phyloP scores from a whole-genome alignment of 1,139 yeast species.

The Blastobotrys elegans region DNA sequence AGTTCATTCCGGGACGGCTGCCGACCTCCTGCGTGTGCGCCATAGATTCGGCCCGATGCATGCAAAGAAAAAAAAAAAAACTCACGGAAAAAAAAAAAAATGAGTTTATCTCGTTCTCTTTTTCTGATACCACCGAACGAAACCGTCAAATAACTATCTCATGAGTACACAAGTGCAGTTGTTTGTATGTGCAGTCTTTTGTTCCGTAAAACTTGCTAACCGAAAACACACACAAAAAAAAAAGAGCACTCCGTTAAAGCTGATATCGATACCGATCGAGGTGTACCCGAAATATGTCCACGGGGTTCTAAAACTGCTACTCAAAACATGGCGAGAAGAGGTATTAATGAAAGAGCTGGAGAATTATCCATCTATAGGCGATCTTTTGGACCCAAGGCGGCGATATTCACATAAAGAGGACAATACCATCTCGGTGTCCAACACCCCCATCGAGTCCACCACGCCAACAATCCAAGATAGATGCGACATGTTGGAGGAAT shows the following conservation, averaged over 20 bases:
- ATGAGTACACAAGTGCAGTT: constrained; percentile 29
- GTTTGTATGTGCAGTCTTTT: constrained; percentile 22
- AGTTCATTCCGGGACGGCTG: no score
- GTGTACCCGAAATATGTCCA: constrained; percentile 27
- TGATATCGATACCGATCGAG: constrained; percentile 30
- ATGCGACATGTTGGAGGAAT: constrained; percentile 28
- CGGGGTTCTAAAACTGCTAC: constrained; percentile 28
- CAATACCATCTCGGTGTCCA: constrained; percentile 7
- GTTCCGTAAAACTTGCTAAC: no score
- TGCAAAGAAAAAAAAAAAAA: no score
- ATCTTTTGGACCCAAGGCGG: not conserved
- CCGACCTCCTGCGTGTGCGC: no score
- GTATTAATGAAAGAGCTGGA: constrained; percentile 10
- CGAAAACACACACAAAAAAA: not conserved
- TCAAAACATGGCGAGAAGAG: constrained; percentile 27
- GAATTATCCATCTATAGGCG: not conserved
- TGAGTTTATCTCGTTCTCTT: no score
- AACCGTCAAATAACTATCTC: no score
- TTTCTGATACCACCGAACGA: no score
- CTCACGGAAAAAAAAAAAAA: no score
- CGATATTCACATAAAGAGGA: constrained; percentile 7
- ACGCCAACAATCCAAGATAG: constrained; percentile 19
- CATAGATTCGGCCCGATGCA: no score
- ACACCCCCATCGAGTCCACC: constrained; percentile 11
- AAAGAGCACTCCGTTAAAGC: constrained; percentile 24